Conservation (phyloP, 2,329 filamentous ascomycete genomes). For the Cytospora chrysosperma region DNA sequence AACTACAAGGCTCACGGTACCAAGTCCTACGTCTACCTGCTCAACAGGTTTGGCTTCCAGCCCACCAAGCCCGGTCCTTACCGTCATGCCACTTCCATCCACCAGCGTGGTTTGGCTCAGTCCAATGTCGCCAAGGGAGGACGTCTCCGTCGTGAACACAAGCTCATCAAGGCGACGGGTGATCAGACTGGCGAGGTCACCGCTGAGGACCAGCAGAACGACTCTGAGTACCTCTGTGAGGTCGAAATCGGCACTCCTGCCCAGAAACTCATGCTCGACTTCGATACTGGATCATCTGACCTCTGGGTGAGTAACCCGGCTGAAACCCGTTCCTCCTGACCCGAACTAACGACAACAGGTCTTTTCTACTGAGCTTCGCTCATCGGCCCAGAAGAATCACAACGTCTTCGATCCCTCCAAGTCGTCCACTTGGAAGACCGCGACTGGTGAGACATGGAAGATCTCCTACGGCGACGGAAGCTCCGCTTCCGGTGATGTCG, state of each 20-base stretch:
- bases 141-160: slow-evolving; percentile 44
- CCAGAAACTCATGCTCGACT: slow-evolving; percentile 62
- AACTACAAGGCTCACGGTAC: slow-evolving; percentile 58
- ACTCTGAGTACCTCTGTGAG: slow-evolving; percentile 62
- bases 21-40: slow-evolving; percentile 61
- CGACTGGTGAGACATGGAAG: slow-evolving; percentile 55
- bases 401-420: slow-evolving; percentile 59
- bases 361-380: slow-evolving; percentile 52
- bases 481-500: slow-evolving; percentile 63
- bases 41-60: slow-evolving; percentile 62
- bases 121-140: slow-evolving; percentile 47
- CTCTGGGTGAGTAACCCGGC: slow-evolving; percentile 54
- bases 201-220: slow-evolving; percentile 66
- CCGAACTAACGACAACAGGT: slow-evolving; percentile 38
- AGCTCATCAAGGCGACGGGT: slow-evolving; percentile 45
- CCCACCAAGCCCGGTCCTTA: slow-evolving; percentile 65
- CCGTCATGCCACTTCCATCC: slow-evolving; percentile 47
- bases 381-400: slow-evolving; percentile 42
- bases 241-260: slow-evolving; percentile 64
- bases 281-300: slow-evolving; percentile 71
- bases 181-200: slow-evolving; percentile 48
- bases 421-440: slow-evolving; percentile 58
- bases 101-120: slow-evolving; percentile 48
- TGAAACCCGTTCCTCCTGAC: neutral
- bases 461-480: slow-evolving; percentile 69